These are phyloP conservation scores for Paxillus rubicundulus DNA, from an alignment of 768 basidiomycete genomes.

Conservation along the genomic window DNA sequence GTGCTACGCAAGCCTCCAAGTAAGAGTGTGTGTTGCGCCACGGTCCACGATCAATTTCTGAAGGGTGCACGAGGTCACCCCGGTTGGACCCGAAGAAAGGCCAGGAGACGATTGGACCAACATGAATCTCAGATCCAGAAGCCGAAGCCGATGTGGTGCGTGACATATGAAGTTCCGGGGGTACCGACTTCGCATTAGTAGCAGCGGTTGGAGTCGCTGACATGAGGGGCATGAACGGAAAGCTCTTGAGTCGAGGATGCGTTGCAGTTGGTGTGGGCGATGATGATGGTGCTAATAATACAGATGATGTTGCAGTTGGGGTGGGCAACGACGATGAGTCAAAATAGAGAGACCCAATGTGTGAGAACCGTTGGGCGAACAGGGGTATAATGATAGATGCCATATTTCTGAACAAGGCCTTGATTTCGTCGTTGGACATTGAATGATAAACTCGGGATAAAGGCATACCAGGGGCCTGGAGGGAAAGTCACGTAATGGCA, in stretches of 20 bases:
- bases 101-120: conserved; percentile 87
- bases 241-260: conserved; percentile 14
- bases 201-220: conserved; percentile 8
- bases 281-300: conserved; percentile 21
- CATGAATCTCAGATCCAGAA: conserved; percentile 42
- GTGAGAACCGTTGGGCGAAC: conserved; percentile 72
- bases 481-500: background rate
- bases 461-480: conserved; percentile 71
- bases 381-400: conserved; percentile 68
- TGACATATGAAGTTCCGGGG: conserved; percentile 3
- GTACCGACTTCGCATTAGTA: background rate
- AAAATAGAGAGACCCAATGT: conserved; percentile 73
- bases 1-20: conserved; percentile 59
- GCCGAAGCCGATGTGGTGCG: conserved; percentile 22
- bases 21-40: conserved; percentile 64
- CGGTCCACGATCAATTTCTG: conserved; percentile 77
- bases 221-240: conserved; percentile 19
- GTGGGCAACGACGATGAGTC: conserved; percentile 5
- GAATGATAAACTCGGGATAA: conserved; percentile 70
- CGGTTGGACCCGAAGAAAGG: conserved; percentile 86
- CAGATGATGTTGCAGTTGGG: conserved; percentile 15
- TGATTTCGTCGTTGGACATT: conserved; percentile 61
- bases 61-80: conserved; percentile 65
- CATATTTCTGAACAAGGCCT: conserved; percentile 63
- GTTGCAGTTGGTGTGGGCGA: conserved; percentile 29